Conservation (phyloP, 352 stramenopile species). For the Phytophthora vignae region DNA sequence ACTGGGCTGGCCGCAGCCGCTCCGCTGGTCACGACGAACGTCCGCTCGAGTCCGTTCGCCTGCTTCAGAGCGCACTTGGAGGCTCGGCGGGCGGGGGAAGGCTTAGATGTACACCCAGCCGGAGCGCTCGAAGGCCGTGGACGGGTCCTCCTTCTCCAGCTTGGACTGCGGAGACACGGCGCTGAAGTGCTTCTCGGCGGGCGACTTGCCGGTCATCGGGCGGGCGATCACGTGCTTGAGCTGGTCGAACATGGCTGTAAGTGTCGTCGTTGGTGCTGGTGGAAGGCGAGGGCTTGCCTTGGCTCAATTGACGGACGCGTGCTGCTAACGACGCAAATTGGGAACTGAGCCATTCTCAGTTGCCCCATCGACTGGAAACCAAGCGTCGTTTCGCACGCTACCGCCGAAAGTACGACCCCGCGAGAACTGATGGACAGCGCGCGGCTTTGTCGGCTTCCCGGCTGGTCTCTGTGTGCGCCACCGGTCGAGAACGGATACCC, state of each 20-base stretch:
- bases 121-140: conserved; percentile 80
- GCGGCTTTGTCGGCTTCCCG: background rate
- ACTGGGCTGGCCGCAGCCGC: background rate
- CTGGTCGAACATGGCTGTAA: conserved; percentile 66
- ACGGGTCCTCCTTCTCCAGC: conserved; percentile 57
- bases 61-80: background rate
- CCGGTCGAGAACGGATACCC: conserved; percentile 2
- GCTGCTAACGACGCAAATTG: conserved; percentile 45
- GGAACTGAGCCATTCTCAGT: conserved; percentile 34
- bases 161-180: conserved; percentile 39
- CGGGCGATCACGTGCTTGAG: conserved; percentile 71
- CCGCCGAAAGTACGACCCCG: conserved; percentile 25
- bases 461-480: background rate
- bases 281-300: conserved; percentile 1
- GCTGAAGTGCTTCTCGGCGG: conserved; percentile 54
- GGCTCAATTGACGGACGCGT: conserved; percentile 24
- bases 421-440: background rate
- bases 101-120: conserved; percentile 80
- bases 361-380: conserved; percentile 1
- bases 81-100: background rate
- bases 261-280: background rate
- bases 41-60: conserved; percentile 18
- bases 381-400: conserved; percentile 10
- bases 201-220: conserved; percentile 36
- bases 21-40: conserved; percentile 11